phyloP scores from a whole-genome alignment of 441 rosid species.

The Syzygium syzygioides region DNA sequence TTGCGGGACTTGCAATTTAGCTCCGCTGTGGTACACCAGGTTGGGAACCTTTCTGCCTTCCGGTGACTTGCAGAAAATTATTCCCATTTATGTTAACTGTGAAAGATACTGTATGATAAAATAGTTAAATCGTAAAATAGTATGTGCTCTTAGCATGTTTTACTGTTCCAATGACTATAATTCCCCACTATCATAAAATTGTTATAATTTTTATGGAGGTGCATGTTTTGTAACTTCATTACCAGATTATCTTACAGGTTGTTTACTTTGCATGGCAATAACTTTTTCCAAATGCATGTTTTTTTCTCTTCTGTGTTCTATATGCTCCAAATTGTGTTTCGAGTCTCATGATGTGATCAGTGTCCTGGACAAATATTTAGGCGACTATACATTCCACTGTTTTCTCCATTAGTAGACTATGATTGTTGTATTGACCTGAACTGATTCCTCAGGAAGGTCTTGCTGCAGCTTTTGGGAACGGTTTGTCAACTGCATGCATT shows the following conservation, averaged over 20 bases:
- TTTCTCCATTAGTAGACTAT: not conserved
- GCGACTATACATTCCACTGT: not conserved
- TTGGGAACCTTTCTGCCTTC: conserved; percentile 11
- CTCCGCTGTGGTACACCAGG: conserved; percentile 97
- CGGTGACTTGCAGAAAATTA: not conserved
- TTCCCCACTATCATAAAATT: not conserved
- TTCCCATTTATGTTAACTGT: not conserved
- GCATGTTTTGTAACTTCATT: not conserved
- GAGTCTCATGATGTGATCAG: not conserved
- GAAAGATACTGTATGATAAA: not conserved
- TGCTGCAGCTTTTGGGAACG: conserved; percentile 94
- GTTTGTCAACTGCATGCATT: conserved; percentile 84
- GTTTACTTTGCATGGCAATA: not conserved
- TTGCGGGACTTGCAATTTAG: conserved; percentile 70
- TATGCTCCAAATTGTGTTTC: not conserved
- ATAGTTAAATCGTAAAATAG: not conserved
- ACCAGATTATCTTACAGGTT: not conserved
- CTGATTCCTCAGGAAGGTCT: conserved; percentile 66
- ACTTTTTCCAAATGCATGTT: not conserved
- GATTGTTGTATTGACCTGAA: conserved; percentile 5
- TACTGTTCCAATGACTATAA: not conserved
- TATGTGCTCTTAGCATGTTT: not conserved
- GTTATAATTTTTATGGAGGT: not conserved
- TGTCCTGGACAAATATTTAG: not conserved
- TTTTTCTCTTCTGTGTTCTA: not conserved